phyloP scores from a whole-genome alignment of 371 early-diverging fungal species.

The Dichotomocladium elegans region DNA sequence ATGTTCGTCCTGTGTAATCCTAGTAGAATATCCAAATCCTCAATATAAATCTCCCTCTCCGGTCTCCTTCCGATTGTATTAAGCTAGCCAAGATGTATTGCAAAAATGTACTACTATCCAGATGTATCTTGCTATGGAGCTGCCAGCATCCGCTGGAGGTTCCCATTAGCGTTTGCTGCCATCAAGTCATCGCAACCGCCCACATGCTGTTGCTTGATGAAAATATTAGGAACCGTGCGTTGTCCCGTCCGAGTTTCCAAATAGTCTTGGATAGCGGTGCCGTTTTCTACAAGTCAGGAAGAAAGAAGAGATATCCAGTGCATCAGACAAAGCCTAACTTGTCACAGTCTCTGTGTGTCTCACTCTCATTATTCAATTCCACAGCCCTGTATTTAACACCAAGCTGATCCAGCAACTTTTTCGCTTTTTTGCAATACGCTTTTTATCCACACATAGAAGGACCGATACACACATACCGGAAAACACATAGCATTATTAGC shows the following conservation, averaged over 20 bases:
- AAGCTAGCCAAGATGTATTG: no score
- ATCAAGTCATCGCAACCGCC: constrained; percentile 76
- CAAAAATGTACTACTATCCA: no score
- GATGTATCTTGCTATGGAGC: not conserved
- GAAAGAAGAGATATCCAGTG: not conserved
- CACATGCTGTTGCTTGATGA: constrained; percentile 71
- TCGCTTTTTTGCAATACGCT: constrained; percentile 71
- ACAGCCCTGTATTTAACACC: constrained; percentile 30
- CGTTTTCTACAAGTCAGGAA: constrained; percentile 37
- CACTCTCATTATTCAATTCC: constrained; percentile 45
- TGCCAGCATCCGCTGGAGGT: constrained; percentile 46
- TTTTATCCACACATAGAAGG: no score
- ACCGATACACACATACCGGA: no score
- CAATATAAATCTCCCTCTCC: no score
- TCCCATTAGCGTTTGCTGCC: constrained; percentile 42
- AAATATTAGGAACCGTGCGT: constrained; percentile 87
- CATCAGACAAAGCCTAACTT: constrained; percentile 3
- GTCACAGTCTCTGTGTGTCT: not conserved
- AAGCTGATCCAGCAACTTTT: constrained; percentile 44
- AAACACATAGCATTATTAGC: no score
- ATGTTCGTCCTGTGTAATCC: no score
- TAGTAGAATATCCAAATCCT: no score
- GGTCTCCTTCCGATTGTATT: no score
- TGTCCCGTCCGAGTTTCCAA: constrained; percentile 67
- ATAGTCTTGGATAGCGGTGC: constrained; percentile 67